These are phyloP conservation scores for Senna tora DNA, from an alignment of 306 rosid genomes.

Conservation along the genomic window DNA sequence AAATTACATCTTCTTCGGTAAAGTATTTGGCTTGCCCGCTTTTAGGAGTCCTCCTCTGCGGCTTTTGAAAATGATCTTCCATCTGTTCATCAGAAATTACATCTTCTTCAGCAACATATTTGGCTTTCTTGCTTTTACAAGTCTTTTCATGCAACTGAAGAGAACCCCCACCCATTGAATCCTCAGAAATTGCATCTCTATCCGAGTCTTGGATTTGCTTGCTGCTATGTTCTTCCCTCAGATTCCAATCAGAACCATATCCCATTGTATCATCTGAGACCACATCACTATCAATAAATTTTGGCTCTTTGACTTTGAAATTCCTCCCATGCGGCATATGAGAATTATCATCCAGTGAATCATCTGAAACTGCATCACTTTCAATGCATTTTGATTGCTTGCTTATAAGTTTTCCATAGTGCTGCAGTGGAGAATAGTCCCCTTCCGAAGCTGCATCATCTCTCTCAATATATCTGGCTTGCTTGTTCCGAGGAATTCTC, in stretches of 20 bases:
- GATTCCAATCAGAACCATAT: conserved; percentile 51
- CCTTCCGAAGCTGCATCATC: conserved; percentile 46
- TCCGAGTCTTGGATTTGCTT: conserved; percentile 50
- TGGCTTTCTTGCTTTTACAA: conserved; percentile 35
- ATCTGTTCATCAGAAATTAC: conserved; percentile 38
- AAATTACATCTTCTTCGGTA: conserved; percentile 34
- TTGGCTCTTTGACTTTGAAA: conserved; percentile 27
- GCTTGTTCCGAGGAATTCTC: conserved; percentile 53
- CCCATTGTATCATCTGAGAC: conserved; percentile 52
- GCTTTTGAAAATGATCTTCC: conserved; percentile 41
- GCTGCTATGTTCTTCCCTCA: conserved; percentile 55
- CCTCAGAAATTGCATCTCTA: conserved; percentile 43
- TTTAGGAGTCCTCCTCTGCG: conserved; percentile 39
- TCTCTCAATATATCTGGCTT: conserved; percentile 49
- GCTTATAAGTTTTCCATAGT: conserved; percentile 33
- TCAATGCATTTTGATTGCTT: conserved; percentile 35
- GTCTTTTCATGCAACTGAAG: conserved; percentile 30
- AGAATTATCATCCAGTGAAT: conserved; percentile 38
- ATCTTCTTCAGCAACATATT: conserved; percentile 34
- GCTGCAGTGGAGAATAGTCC: conserved; percentile 39
- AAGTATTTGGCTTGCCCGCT: conserved; percentile 36
- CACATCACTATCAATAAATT: conserved; percentile 39
- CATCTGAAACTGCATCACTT: conserved; percentile 50
- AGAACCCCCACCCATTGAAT: conserved; percentile 41
- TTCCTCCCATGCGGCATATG: conserved; percentile 33